Evolutionary conservation across 106 monocot genomes (phyloP).

Genomic region (Platanthera guangdongensis): DNA sequence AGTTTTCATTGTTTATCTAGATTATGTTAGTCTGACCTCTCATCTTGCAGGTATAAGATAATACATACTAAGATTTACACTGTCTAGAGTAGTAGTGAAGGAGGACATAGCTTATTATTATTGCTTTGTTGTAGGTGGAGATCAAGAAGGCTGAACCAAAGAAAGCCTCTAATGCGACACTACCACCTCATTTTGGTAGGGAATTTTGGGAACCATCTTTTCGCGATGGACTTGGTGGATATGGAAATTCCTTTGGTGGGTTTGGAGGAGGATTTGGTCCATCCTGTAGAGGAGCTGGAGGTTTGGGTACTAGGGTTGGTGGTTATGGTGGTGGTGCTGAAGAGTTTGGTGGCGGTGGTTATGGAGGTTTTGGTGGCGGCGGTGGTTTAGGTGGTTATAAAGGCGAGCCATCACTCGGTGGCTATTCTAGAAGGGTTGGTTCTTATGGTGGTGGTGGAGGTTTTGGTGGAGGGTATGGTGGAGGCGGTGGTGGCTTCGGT

Average conservation of each 20-base stretch:
- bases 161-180: slow-evolving; percentile 55
- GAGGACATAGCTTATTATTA: too few species aligned
- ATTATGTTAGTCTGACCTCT: too few species aligned
- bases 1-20: too few species aligned
- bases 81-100: too few species aligned
- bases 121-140: slow-evolving; percentile 97
- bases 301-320: slow-evolving; percentile 48
- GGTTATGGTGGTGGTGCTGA: slow-evolving; percentile 34
- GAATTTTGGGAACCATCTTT: slow-evolving; percentile 54
- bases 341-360: slow-evolving; percentile 50
- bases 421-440: slow-evolving; percentile 55
- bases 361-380: slow-evolving; percentile 50
- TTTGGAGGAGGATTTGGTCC: slow-evolving; percentile 54
- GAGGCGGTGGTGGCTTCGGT: slow-evolving; percentile 14
- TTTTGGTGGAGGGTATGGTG: slow-evolving; percentile 31
- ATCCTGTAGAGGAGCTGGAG: slow-evolving; percentile 40
- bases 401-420: slow-evolving; percentile 51
- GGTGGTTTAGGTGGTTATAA: slow-evolving; percentile 50
- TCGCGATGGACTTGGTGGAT: slow-evolving; percentile 45
- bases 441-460: slow-evolving; percentile 48
- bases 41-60: too few species aligned
- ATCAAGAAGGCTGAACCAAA: slow-evolving; percentile 99
- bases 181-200: slow-evolving; percentile 43
- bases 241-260: slow-evolving; percentile 30
- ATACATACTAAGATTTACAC: too few species aligned